Evolutionary conservation across 2,329 filamentous ascomycete species (phyloP).

Genomic region (Fusarium keratoplasticum): DNA sequence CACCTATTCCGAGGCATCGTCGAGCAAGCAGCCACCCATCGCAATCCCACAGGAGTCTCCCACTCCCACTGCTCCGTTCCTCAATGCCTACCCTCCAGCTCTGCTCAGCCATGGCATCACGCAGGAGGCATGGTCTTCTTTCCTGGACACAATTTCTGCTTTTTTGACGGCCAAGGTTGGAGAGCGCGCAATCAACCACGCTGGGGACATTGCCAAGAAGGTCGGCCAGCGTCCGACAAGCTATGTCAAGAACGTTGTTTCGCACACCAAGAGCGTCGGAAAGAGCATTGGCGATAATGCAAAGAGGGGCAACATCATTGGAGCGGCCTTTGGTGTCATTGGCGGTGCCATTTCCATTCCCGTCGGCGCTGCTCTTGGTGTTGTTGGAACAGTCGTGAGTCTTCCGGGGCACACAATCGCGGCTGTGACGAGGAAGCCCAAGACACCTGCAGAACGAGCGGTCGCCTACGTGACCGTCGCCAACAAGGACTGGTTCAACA

Average conservation of each 20-base stretch:
- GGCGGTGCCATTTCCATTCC: slow-evolving; percentile 55
- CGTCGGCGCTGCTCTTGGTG: slow-evolving; percentile 51
- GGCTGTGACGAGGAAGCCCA: slow-evolving; percentile 52
- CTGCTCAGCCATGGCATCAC: slow-evolving; percentile 55
- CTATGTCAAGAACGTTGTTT: slow-evolving; percentile 51
- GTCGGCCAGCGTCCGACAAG: slow-evolving; percentile 51
- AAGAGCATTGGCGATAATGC: slow-evolving; percentile 50
- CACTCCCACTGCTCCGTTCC: slow-evolving; percentile 51
- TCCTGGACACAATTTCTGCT: slow-evolving; percentile 56
- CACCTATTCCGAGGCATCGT: slow-evolving; percentile 42
- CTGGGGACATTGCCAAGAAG: slow-evolving; percentile 53
- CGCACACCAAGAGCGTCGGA: slow-evolving; percentile 53
- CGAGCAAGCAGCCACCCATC: slow-evolving; percentile 46
- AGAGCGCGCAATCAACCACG: slow-evolving; percentile 57
- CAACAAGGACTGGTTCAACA: slow-evolving; percentile 57
- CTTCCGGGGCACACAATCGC: slow-evolving; percentile 51
- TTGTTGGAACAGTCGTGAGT: slow-evolving; percentile 48
- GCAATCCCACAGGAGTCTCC: slow-evolving; percentile 55
- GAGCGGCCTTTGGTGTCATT: slow-evolving; percentile 51
- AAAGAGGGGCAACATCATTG: slow-evolving; percentile 54
- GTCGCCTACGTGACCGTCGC: slow-evolving; percentile 55
- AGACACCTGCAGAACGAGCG: slow-evolving; percentile 56
- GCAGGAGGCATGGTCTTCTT: slow-evolving; percentile 49
- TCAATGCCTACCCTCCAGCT: slow-evolving; percentile 52
- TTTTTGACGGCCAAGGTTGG: slow-evolving; percentile 60